These are phyloP conservation scores for Tetrahymena thermophila DNA, from an alignment of 73 alveolate genomes.

Conservation along the genomic window DNA sequence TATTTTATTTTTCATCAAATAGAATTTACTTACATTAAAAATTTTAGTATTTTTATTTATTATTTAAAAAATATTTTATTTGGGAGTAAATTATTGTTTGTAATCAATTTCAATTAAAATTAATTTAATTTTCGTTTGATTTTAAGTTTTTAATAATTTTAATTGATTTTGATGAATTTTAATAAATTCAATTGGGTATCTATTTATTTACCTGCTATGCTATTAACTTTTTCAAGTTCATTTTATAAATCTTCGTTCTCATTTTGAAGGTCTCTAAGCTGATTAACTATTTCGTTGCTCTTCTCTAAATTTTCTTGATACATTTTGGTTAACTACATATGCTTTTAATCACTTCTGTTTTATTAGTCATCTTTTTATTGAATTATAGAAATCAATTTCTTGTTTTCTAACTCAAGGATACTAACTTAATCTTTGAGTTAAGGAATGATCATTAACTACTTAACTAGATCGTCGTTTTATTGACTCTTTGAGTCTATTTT, in stretches of 20 bases:
- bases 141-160: too few relatives aligned
- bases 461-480: not conserved
- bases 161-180: too few relatives aligned
- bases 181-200: too few relatives aligned
- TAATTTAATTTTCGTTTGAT: too few relatives aligned
- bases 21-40: too few relatives aligned
- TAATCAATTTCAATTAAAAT: not conserved
- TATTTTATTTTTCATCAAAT: not conserved
- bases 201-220: not conserved
- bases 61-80: too few relatives aligned
- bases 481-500: not conserved
- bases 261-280: not conserved
- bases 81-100: too few relatives aligned
- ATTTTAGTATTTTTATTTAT: too few relatives aligned
- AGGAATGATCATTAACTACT: not conserved
- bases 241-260: not conserved
- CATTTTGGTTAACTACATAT: not conserved
- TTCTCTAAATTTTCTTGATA: not conserved
- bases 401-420: not conserved
- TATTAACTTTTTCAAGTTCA: not conserved
- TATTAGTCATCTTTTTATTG: not conserved
- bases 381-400: not conserved
- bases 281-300: not conserved
- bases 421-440: not conserved
- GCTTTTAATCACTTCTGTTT: not conserved